Percentiles rank a stretch among this genome's conserved stretches.
phyloP scores from a whole-genome alignment of 2,329 filamentous ascomycete genomes.

The Diaporthe sp. region DNA sequence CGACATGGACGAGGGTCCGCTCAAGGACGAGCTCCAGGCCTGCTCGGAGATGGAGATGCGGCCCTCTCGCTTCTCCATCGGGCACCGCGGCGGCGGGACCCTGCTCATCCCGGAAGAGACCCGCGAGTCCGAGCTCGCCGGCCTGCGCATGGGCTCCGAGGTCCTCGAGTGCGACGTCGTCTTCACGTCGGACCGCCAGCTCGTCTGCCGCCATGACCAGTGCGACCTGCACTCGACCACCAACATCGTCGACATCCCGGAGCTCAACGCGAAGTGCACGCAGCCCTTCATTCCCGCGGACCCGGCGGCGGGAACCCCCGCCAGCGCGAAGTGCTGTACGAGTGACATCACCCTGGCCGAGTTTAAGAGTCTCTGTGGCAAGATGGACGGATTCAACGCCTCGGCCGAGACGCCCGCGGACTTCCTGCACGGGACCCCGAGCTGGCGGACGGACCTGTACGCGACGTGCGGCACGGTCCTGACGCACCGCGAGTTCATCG shows the following conservation, averaged over 20 bases:
- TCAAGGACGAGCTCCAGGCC: conserved; percentile 70
- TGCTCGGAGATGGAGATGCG: conserved; percentile 68
- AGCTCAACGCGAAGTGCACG: conserved; percentile 74
- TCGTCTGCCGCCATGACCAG: conserved; percentile 77
- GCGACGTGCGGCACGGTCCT: conserved; percentile 72
- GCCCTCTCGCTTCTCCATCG: conserved; percentile 69
- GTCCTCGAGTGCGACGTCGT: conserved; percentile 77
- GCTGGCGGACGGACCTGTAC: conserved; percentile 76
- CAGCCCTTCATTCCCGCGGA: conserved; percentile 69
- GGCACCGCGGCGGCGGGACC: conserved; percentile 72
- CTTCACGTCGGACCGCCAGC: conserved; percentile 73
- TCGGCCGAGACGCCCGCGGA: conserved; percentile 68
- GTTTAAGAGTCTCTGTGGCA: conserved; percentile 76
- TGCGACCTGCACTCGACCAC: conserved; percentile 79
- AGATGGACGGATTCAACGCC: conserved; percentile 76
- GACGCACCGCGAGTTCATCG: conserved; percentile 73
- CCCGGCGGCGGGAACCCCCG: conserved; percentile 57
- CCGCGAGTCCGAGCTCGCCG: conserved; percentile 69
- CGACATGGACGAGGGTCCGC: conserved; percentile 69
- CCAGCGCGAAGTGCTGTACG: conserved; percentile 77
- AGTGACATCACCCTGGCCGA: conserved; percentile 77
- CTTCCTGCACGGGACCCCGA: conserved; percentile 70
- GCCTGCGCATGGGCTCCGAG: conserved; percentile 76
- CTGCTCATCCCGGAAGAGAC: conserved; percentile 76
- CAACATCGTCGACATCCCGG: conserved; percentile 72